These are phyloP conservation scores for Candida broadrunensis DNA, from an alignment of 805 yeast genomes.

Conservation along the genomic window DNA sequence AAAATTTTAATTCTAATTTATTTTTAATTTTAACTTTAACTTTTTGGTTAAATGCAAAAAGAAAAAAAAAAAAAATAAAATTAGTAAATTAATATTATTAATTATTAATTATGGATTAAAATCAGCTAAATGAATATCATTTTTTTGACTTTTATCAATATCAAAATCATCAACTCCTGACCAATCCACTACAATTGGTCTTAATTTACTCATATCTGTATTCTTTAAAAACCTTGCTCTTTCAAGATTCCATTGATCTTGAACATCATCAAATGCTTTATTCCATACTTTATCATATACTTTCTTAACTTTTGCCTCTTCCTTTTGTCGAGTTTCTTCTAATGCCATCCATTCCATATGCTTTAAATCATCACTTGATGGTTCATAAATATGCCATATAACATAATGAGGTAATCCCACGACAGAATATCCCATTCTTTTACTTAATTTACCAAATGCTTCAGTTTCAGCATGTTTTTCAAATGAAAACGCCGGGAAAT, in stretches of 20 bases:
- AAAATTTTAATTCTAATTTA: too few relatives aligned
- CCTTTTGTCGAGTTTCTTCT: conserved; percentile 65
- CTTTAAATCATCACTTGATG: conserved; percentile 83
- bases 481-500: conserved; percentile 95
- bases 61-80: too few relatives aligned
- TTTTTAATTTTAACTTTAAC: too few relatives aligned
- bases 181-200: conserved; percentile 65
- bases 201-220: conserved; percentile 56
- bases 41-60: too few relatives aligned
- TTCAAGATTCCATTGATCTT: conserved; percentile 70
- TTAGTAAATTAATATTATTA: too few relatives aligned
- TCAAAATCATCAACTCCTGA: conserved; percentile 51
- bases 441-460: conserved; percentile 89
- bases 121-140: conserved; percentile 38
- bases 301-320: conserved; percentile 59
- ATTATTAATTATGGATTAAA: conserved; percentile 39
- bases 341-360: conserved; percentile 86
- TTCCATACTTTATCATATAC: conserved; percentile 73
- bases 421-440: conserved; percentile 82
- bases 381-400: conserved; percentile 96
- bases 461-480: conserved; percentile 97
- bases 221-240: conserved; percentile 70
- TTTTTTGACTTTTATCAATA: conserved; percentile 21
- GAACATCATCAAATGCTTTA: conserved; percentile 74
- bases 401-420: conserved; percentile 92